Conservation (phyloP, 306 rosid species). For the Potentilla sterilis region DNA sequence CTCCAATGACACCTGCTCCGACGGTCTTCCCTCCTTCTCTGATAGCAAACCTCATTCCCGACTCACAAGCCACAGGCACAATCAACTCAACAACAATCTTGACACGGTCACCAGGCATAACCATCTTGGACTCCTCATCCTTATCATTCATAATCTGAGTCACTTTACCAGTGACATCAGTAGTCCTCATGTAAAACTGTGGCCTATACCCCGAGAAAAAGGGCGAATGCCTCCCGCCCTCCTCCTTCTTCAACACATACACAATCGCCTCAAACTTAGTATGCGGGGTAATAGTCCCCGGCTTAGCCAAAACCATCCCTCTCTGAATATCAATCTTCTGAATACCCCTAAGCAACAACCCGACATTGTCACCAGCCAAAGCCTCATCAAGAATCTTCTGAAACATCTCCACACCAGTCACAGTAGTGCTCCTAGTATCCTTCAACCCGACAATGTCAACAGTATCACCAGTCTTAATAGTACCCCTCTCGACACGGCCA, state of each 20-base stretch:
- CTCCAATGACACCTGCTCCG: slow-evolving; percentile 86
- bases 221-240: slow-evolving; percentile 86
- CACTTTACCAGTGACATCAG: slow-evolving; percentile 83
- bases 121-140: slow-evolving; percentile 94
- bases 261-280: slow-evolving; percentile 80
- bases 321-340: slow-evolving; percentile 84
- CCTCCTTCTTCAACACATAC: slow-evolving; percentile 90
- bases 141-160: slow-evolving; percentile 69
- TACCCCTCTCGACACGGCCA: slow-evolving; percentile 79
- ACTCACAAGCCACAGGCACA: slow-evolving; percentile 85
- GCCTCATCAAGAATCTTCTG: slow-evolving; percentile 86
- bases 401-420: slow-evolving; percentile 88
- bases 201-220: slow-evolving; percentile 78
- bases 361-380: slow-evolving; percentile 85
- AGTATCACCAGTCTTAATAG: slow-evolving; percentile 53
- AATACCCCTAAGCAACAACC: slow-evolving; percentile 77
- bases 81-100: slow-evolving; percentile 80
- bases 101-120: slow-evolving; percentile 88
- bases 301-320: slow-evolving; percentile 92
- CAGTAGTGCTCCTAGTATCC: slow-evolving; percentile 71
- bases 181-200: slow-evolving; percentile 90
- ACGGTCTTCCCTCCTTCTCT: slow-evolving; percentile 94
- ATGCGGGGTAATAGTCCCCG: slow-evolving; percentile 78
- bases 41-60: slow-evolving; percentile 92
- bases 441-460: slow-evolving; percentile 76